Evolutionary conservation across 208 protist genomes (phyloP).

Genomic region (Crithidia bombi): DNA sequence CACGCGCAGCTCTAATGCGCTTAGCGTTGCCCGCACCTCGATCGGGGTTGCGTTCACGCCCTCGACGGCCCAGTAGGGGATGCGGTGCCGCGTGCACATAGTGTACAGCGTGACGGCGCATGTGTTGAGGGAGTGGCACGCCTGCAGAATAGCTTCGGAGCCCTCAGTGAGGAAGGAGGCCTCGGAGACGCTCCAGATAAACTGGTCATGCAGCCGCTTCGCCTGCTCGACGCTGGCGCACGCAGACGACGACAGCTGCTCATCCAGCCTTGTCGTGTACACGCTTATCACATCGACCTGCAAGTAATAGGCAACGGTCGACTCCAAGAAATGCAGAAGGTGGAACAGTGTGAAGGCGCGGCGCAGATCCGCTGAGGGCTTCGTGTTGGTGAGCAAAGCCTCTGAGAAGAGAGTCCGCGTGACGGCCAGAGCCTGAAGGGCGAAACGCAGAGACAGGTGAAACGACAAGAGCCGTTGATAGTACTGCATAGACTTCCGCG

Average conservation of each 20-base stretch:
- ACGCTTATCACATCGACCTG: slow-evolving; percentile 81
- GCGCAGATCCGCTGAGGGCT: slow-evolving; percentile 65
- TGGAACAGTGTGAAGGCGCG: slow-evolving; percentile 72
- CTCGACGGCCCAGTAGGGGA: slow-evolving; percentile 78
- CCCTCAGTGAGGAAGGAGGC: slow-evolving; percentile 70
- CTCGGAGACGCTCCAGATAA: slow-evolving; percentile 76
- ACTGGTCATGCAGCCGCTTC: slow-evolving; percentile 71
- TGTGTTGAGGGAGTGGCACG: slow-evolving; percentile 53
- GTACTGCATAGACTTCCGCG: slow-evolving; percentile 66
- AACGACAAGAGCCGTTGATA: slow-evolving; percentile 81
- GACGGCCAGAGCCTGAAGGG: slow-evolving; percentile 62
- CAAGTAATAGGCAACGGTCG: slow-evolving; percentile 67
- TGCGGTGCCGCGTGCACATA: slow-evolving; percentile 64
- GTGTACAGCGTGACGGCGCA: slow-evolving; percentile 58
- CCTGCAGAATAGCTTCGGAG: slow-evolving; percentile 44
- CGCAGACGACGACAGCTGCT: slow-evolving; percentile 29
- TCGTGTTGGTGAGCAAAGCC: slow-evolving; percentile 60
- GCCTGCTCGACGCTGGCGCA: slow-evolving; percentile 80
- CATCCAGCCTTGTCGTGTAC: slow-evolving; percentile 46
- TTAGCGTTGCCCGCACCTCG: slow-evolving; percentile 74
- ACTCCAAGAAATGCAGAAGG: slow-evolving; percentile 63
- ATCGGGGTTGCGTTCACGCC: slow-evolving; percentile 54
- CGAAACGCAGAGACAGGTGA: slow-evolving; percentile 65
- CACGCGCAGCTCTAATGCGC: slow-evolving; percentile 64
- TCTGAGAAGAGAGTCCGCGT: slow-evolving; percentile 61